These are phyloP conservation scores for Populus ilicifolia DNA, from an alignment of 345 rosid genomes.

Conservation along the genomic window DNA sequence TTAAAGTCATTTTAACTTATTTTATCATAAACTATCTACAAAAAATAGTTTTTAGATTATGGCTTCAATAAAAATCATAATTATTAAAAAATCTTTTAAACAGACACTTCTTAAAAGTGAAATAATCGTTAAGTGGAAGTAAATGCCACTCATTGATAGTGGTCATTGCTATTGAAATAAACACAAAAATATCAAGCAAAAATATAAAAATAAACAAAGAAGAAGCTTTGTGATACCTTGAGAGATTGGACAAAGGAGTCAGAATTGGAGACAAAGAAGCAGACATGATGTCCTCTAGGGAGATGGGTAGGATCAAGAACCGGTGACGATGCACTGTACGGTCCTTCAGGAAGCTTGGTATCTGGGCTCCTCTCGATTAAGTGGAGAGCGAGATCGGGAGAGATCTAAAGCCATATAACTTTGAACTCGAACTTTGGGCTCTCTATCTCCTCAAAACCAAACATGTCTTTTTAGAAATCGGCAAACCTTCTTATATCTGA, in stretches of 20 bases:
- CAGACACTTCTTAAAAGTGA: too few relatives aligned
- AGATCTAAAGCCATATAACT: slow-evolving; percentile 77
- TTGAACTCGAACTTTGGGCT: slow-evolving; percentile 66
- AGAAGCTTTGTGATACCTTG: slow-evolving; percentile 37
- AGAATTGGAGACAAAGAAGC: slow-evolving; percentile 73
- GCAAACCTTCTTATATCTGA: slow-evolving; percentile 69
- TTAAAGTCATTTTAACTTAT: too few relatives aligned
- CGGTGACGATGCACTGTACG: slow-evolving; percentile 59
- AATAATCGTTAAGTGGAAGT: background rate
- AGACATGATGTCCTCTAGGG: slow-evolving; percentile 74
- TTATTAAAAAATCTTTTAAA: too few relatives aligned
- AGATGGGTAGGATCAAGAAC: slow-evolving; percentile 67
- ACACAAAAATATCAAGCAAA: background rate
- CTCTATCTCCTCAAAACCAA: slow-evolving; percentile 80
- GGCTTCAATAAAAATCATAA: too few relatives aligned
- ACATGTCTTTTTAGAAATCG: slow-evolving; percentile 68
- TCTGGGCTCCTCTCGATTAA: slow-evolving; percentile 65
- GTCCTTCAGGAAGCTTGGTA: slow-evolving; percentile 82
- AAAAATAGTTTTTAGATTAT: too few relatives aligned
- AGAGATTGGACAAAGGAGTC: slow-evolving; percentile 59
- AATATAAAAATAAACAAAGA: background rate
- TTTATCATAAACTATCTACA: too few relatives aligned
- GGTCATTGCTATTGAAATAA: background rate
- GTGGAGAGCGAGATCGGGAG: slow-evolving; percentile 59
- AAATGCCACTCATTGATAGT: background rate